Evolutionary conservation across 768 basidiomycete genomes (phyloP).

Genomic region (Lenzites betulinus): DNA sequence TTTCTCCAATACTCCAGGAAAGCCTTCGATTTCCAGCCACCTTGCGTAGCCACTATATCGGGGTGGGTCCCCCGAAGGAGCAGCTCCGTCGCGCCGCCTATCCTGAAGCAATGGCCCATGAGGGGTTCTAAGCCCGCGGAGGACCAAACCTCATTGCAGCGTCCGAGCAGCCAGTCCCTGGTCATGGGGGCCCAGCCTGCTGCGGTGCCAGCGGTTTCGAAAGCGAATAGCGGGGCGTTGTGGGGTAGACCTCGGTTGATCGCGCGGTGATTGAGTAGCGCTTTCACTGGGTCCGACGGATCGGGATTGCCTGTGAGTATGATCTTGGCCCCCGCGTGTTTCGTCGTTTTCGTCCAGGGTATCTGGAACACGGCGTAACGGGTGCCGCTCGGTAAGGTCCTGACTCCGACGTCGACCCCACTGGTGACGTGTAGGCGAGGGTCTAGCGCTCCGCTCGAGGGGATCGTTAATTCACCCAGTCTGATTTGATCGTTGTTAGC

Average conservation of each 20-base stretch:
- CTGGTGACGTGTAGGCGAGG: background rate
- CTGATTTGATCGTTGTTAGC: no score
- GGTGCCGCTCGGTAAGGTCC: background rate
- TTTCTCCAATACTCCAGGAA: constrained; percentile 31
- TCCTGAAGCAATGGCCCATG: constrained; percentile 27
- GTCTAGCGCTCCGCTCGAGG: constrained; percentile 1
- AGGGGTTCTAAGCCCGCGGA: background rate
- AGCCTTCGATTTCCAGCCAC: constrained; percentile 27
- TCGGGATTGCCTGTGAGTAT: constrained; percentile 26
- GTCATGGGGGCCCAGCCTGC: constrained; percentile 9
- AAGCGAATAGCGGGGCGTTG: background rate
- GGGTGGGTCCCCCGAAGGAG: constrained; percentile 23
- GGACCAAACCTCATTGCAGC: constrained; percentile 21
- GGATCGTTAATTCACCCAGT: constrained; percentile 18
- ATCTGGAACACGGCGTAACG: constrained; percentile 31
- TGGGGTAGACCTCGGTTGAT: background rate
- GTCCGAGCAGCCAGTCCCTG: constrained; percentile 7
- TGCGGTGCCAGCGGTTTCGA: background rate
- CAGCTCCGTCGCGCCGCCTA: constrained; percentile 28
- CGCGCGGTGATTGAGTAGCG: constrained; percentile 28
- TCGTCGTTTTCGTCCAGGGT: constrained; percentile 40
- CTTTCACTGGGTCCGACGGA: constrained; percentile 21
- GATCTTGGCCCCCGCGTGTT: constrained; percentile 29
- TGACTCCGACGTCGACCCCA: background rate
- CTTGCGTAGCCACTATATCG: constrained; percentile 22